phyloP scores from a whole-genome alignment of 1,139 yeast genomes.

The Candida buenavistaensis region DNA sequence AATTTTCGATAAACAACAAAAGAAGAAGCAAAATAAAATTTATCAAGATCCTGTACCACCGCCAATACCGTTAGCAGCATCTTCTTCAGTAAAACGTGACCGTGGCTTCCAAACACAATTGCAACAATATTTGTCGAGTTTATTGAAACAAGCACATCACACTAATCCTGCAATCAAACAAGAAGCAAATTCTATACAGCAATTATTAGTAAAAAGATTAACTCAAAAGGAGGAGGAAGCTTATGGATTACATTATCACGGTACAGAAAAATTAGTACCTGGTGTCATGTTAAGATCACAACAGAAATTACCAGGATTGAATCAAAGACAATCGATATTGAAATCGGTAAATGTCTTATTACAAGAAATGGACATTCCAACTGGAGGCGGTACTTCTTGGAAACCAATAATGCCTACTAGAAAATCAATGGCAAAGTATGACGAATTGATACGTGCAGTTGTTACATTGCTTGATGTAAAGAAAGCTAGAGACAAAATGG shows the following conservation, averaged over 20 bases:
- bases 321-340: constrained; percentile 62
- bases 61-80: constrained; percentile 57
- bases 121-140: constrained; percentile 42
- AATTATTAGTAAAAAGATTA: constrained; percentile 54
- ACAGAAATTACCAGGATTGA: constrained; percentile 46
- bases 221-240: constrained; percentile 81
- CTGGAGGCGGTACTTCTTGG: constrained; percentile 52
- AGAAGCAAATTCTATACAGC: constrained; percentile 43
- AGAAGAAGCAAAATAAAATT: constrained; percentile 29
- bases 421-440: constrained; percentile 76
- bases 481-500: constrained; percentile 83
- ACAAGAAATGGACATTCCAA: constrained; percentile 75
- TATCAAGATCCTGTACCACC: constrained; percentile 59
- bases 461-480: constrained; percentile 79
- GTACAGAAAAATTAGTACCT: constrained; percentile 67
- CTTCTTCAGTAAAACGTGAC: constrained; percentile 52
- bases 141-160: constrained; percentile 37
- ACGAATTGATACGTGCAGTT: constrained; percentile 70
- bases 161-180: constrained; percentile 26
- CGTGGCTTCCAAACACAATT: constrained; percentile 53
- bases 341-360: constrained; percentile 71
- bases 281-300: constrained; percentile 83
- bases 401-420: constrained; percentile 91
- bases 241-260: constrained; percentile 80
- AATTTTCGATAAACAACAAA: constrained; percentile 67